A percentile compares a stretch with the other conserved stretches of the same genome.
Conservation (phyloP, 2,329 filamentous ascomycete species). For the Penicillium sp. region DNA sequence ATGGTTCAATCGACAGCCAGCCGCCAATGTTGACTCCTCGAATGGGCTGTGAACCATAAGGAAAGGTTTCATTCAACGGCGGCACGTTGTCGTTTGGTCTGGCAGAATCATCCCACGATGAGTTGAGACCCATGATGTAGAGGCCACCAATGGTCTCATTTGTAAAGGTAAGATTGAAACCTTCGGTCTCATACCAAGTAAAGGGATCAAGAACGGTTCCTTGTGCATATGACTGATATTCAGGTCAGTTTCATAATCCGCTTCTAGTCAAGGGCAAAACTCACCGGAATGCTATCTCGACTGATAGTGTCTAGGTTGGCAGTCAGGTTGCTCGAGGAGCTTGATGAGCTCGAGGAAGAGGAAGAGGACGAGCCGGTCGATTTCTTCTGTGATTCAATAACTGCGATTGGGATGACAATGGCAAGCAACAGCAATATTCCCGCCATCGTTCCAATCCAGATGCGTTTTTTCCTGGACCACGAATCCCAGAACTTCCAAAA, state of each 20-base stretch:
- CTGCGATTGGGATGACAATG: slow-evolving; percentile 67
- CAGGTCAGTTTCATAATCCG: not conserved
- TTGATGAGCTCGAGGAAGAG: not conserved
- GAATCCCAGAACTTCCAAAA: slow-evolving; percentile 36
- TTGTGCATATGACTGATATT: slow-evolving; percentile 55
- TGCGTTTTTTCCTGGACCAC: slow-evolving; percentile 40
- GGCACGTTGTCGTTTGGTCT: slow-evolving; percentile 78
- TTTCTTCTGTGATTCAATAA: slow-evolving; percentile 62
- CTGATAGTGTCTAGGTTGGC: slow-evolving; percentile 56
- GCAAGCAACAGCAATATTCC: slow-evolving; percentile 58
- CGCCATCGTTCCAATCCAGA: slow-evolving; percentile 56
- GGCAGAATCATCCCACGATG: slow-evolving; percentile 79
- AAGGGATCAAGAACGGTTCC: slow-evolving; percentile 84
- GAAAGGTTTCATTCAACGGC: slow-evolving; percentile 72
- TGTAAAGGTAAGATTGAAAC: slow-evolving; percentile 95
- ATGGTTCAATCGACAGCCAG: slow-evolving; percentile 91
- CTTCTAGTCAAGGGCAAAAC: slow-evolving; percentile 5
- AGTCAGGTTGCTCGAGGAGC: slow-evolving; percentile 27
- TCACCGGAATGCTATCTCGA: slow-evolving; percentile 59
- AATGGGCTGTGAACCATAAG: slow-evolving; percentile 76
- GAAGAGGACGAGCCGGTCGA: slow-evolving; percentile 20
- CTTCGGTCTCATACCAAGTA: slow-evolving; percentile 83
- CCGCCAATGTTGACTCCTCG: slow-evolving; percentile 91
- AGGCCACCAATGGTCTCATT: slow-evolving; percentile 78
- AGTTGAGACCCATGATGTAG: slow-evolving; percentile 86